Base-by-base conservation (phyloP, 768 basidiomycete species). In the Trichaptum fuscoviolaceum region DNA sequence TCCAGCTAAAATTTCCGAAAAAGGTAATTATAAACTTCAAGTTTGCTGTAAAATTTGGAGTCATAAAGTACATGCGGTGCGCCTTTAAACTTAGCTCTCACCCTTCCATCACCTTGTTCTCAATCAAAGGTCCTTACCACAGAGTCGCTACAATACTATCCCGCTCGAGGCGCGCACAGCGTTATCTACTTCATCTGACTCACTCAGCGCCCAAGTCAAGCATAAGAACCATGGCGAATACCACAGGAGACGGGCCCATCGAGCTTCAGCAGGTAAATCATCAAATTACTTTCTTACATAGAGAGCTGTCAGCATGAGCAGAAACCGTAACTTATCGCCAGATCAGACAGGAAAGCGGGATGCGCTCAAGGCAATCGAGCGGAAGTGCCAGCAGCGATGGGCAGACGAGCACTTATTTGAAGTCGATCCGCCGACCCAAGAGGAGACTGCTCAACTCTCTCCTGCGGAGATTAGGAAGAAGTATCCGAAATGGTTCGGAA, bases 401-500 rank as follows among this genome's bases (percentile, higher is more conserved):
- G 81, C 79, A 69, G 79, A 83, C 12, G 85, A 91, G 68, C 85
- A 83, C 71, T 72, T 93, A 64, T 99, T 99, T 77, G 91, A 99
- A 76, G 84, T 90, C 73, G 82, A 90, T 71, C 89, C 96, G 36
- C 96, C 97, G 0, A 77, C 88, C 23, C 75, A 80, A 15, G 85
- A 86, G 63, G 87, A 92, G 58, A 82, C 89, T 58, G 79, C 79
- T 65, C 87, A 86, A 67, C 84, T 91, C 63, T 85, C 88, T 12
- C 80, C 80, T 20, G 81, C 83, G 24, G 82, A 96, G 73, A 79
- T 96, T 72, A 82, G 83, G 68, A 82, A 89, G 73, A 87, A 88
- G 77, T 86, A 87, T 76, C 96, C 96, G 23, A 99, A 98, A 81
- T 99, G 96, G 94, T 92, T 98, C 75, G 97, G 96, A 64, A 97